Conservation (phyloP, 441 rosid species). For the Lepidium campestre region DNA sequence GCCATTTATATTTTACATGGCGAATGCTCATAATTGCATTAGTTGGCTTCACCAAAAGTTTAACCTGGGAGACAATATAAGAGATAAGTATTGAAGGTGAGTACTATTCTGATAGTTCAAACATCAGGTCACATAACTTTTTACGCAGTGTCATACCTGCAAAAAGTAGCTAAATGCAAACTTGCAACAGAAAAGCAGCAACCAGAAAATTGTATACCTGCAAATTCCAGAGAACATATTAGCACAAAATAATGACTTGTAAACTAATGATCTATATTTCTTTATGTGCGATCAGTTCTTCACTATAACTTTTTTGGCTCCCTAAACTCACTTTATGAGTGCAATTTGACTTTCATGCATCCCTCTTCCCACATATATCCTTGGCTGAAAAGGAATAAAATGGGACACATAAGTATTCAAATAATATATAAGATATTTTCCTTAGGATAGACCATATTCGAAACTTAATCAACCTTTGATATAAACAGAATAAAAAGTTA, state of each 20-base stretch:
- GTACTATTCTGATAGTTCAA: neutral
- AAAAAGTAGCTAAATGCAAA: constrained; percentile 73
- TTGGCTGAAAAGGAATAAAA: constrained; percentile 60
- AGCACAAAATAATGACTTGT: constrained; percentile 8
- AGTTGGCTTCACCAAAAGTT: constrained; percentile 91
- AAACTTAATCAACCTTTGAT: neutral
- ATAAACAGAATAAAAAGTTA: neutral
- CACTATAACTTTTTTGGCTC: constrained; percentile 5
- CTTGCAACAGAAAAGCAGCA: constrained; percentile 68
- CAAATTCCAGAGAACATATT: constrained; percentile 22
- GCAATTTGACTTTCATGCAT: constrained; percentile 99
- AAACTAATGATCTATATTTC: neutral
- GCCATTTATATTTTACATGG: constrained; percentile 74
- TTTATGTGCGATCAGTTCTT: neutral
- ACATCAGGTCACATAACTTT: neutral
- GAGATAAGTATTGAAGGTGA: neutral
- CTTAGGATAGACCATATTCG: constrained; percentile 1
- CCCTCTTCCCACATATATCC: constrained; percentile 95
- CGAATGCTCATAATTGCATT: constrained; percentile 73
- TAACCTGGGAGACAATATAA: constrained; percentile 42
- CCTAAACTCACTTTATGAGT: constrained; percentile 72
- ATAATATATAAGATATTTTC: neutral
- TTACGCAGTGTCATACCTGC: constrained; percentile 49
- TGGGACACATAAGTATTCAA: constrained; percentile 15
- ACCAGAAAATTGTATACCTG: constrained; percentile 93